Conservation (phyloP, 345 rosid genomes). For the Bruguiera gymnorhiza region DNA sequence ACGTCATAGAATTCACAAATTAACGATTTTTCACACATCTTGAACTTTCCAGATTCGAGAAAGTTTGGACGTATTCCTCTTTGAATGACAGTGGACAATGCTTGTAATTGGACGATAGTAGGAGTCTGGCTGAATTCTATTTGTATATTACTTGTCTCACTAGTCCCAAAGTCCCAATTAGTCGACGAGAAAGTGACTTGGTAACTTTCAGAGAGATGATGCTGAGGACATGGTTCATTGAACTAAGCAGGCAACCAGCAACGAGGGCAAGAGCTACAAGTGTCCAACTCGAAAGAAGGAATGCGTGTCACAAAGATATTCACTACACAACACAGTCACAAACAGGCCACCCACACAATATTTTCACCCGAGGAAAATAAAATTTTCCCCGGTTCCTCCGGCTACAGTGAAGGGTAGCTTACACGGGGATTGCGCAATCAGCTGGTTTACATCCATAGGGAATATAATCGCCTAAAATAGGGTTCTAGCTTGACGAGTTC, state of each 20-base stretch:
- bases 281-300: background rate
- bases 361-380: background rate
- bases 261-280: background rate
- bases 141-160: background rate
- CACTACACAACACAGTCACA: background rate
- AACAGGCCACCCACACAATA: background rate
- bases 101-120: no score
- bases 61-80: no score
- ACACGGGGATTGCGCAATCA: background rate
- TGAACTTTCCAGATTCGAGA: no score
- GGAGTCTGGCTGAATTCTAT: background rate
- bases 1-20: no score
- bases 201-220: background rate
- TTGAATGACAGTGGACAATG: no score
- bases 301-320: background rate
- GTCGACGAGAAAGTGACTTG: background rate
- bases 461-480: no score
- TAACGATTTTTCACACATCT: no score
- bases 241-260: background rate
- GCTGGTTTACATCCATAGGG: background rate
- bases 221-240: slow-evolving; percentile 11
- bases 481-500: no score
- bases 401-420: background rate
- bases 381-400: background rate
- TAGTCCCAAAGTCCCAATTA: background rate